A percentile compares a stretch with the other conserved stretches of the same genome.
These are phyloP conservation scores for Avicennia marina DNA, from an alignment of 257 asterid species.

Conservation along the genomic window DNA sequence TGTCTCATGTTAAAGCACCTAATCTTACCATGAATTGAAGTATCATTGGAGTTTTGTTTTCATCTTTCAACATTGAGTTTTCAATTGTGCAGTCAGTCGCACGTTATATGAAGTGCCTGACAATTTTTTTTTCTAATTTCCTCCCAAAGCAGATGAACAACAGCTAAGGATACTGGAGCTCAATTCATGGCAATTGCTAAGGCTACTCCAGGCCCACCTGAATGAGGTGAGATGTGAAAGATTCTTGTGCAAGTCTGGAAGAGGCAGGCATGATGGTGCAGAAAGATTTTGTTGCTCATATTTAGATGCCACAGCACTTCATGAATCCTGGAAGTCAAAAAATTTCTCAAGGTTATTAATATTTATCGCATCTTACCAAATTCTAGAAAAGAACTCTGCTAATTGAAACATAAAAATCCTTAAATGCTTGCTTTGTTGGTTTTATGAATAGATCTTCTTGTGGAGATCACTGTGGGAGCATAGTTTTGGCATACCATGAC, in stretches of 20 bases:
- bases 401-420: constrained; percentile 8
- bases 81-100: background rate
- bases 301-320: constrained; percentile 52
- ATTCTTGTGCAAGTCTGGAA: constrained; percentile 39
- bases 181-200: constrained; percentile 84
- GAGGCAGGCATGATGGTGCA: constrained; percentile 30
- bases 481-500: constrained; percentile 46
- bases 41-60: no score
- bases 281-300: constrained; percentile 70
- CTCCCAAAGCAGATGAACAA: constrained; percentile 53
- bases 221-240: constrained; percentile 42
- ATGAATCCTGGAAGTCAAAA: constrained; percentile 49
- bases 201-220: constrained; percentile 64
- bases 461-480: constrained; percentile 35
- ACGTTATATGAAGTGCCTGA: constrained; percentile 2
- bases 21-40: no score
- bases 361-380: constrained; percentile 2
- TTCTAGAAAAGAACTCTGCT: background rate
- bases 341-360: constrained; percentile 39
- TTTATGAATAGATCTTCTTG: constrained; percentile 27
- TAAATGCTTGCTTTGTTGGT: constrained; percentile 17
- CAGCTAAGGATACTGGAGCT: constrained; percentile 63
- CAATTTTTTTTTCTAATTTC: constrained; percentile 15
- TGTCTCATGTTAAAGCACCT: no score
- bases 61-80: no score